A percentile compares a stretch with the other conserved stretches of the same genome.
Conservation (phyloP, 495 filamentous ascomycete genomes). For the Tuber melanosporum region DNA sequence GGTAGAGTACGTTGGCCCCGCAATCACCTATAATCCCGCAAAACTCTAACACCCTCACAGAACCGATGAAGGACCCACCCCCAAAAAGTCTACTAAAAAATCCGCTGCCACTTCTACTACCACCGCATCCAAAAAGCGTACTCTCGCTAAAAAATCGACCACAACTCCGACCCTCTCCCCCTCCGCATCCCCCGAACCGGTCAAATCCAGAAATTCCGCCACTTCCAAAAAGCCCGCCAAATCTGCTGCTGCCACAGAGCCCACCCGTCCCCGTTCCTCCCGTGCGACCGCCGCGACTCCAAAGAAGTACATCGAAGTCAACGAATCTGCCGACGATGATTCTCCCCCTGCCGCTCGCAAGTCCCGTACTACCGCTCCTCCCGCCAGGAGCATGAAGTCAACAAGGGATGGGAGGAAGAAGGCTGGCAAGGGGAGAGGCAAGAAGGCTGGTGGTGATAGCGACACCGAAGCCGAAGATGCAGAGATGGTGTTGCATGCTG, state of each 20-base stretch:
- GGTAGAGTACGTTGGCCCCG: slow-evolving; percentile 7
- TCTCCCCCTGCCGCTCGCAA: not conserved
- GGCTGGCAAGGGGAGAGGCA: not conserved
- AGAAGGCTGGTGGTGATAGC: not conserved
- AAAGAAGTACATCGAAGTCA: not conserved
- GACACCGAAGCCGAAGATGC: not conserved
- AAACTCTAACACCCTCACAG: not conserved
- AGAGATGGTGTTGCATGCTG: not conserved
- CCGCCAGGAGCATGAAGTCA: not conserved
- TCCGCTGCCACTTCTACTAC: not conserved
- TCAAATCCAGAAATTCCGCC: not conserved
- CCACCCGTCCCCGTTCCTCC: not conserved
- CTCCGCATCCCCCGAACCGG: not conserved
- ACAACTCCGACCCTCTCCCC: not conserved
- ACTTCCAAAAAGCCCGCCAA: not conserved
- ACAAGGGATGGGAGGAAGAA: not conserved
- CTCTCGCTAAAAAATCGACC: not conserved
- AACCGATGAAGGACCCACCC: not conserved
- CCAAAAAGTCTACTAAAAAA: not conserved
- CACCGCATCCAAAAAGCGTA: not conserved
- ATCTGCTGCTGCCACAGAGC: not conserved
- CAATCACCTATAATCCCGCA: not conserved
- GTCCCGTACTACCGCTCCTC: not conserved
- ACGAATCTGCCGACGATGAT: not conserved
- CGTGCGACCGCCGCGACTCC: not conserved